Percentiles rank a stretch among this genome's conserved stretches.
Conservation (phyloP, 1,284 basidiomycete species). For the Trichosporon sp. region DNA sequence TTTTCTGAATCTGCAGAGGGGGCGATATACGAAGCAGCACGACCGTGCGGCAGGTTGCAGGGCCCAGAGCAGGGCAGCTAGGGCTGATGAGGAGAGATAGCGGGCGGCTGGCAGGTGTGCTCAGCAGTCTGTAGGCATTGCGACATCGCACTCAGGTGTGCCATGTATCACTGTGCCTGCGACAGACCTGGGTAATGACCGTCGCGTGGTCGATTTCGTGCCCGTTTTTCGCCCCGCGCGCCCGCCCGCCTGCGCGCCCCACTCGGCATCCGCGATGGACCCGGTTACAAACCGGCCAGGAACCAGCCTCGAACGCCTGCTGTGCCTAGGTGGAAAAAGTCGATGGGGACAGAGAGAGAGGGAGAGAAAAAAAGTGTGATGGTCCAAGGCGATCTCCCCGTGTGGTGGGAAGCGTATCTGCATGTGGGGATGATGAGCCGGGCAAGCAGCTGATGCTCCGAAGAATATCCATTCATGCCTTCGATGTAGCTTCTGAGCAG, state of each 20-base stretch:
- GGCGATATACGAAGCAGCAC: not conserved
- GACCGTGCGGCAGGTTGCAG: too few relatives aligned
- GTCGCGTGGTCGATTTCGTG: not conserved
- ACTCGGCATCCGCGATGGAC: not conserved
- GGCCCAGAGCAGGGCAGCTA: not conserved
- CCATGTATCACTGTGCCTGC: not conserved
- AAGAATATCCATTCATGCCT: not conserved
- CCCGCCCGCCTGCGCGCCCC: not conserved
- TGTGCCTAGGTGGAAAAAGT: not conserved
- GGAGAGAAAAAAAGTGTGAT: not conserved
- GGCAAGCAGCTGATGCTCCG: not conserved
- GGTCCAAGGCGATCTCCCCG: too few relatives aligned
- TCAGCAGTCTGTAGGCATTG: not conserved
- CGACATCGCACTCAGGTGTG: not conserved
- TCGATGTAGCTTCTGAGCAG: not conserved
- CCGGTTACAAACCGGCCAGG: slow-evolving; percentile 2
- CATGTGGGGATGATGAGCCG: too few relatives aligned
- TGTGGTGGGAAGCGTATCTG: too few relatives aligned
- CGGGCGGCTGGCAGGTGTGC: not conserved
- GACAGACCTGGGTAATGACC: not conserved
- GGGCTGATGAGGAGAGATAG: too few relatives aligned
- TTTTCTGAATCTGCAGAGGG: not conserved
- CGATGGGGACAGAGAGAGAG: not conserved
- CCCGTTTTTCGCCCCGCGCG: not conserved
- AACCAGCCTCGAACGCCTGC: not conserved